These are phyloP conservation scores for Shiraia bambusicola DNA, from an alignment of 2,329 filamentous ascomycete genomes.

Conservation along the genomic window DNA sequence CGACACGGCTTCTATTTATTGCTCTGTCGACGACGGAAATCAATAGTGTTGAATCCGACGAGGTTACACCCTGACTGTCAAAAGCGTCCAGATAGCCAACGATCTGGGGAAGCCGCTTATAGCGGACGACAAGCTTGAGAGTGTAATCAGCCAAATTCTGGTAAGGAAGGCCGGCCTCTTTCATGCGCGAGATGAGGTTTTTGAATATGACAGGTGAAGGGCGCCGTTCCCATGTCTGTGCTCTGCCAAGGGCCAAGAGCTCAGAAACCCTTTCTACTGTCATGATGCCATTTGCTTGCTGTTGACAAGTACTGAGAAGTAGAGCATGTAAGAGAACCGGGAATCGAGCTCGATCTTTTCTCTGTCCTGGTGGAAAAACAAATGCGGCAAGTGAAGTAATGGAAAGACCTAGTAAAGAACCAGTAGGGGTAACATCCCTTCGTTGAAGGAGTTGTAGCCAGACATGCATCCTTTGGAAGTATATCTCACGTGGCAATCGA, in stretches of 20 bases:
- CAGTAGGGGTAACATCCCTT: constrained; percentile 10
- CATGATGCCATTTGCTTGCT: neutral
- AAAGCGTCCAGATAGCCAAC: no score
- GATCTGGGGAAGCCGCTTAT: no score
- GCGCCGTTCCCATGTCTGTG: no score
- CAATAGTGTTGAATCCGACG: no score
- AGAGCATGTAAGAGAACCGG: neutral
- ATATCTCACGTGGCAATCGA: neutral
- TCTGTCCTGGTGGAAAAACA: neutral
- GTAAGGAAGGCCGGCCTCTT: no score
- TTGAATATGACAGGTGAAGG: no score
- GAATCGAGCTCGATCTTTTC: neutral
- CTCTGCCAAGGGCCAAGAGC: neutral
- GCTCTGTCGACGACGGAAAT: no score
- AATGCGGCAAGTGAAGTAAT: constrained; percentile 2
- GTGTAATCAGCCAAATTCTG: no score
- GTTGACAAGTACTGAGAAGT: neutral
- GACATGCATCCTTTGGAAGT: constrained; percentile 5
- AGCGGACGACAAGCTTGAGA: no score
- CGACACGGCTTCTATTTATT: no score
- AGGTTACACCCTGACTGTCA: no score
- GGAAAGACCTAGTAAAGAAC: constrained; percentile 4
- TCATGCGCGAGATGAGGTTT: no score
- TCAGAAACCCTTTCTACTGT: constrained; percentile 4
- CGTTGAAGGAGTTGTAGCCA: constrained; percentile 25